Percentiles rank a stretch among this genome's conserved stretches.
These are phyloP conservation scores for Pyrenophora tritici-repentis DNA, from an alignment of 2,329 filamentous ascomycete genomes.

Conservation along the genomic window DNA sequence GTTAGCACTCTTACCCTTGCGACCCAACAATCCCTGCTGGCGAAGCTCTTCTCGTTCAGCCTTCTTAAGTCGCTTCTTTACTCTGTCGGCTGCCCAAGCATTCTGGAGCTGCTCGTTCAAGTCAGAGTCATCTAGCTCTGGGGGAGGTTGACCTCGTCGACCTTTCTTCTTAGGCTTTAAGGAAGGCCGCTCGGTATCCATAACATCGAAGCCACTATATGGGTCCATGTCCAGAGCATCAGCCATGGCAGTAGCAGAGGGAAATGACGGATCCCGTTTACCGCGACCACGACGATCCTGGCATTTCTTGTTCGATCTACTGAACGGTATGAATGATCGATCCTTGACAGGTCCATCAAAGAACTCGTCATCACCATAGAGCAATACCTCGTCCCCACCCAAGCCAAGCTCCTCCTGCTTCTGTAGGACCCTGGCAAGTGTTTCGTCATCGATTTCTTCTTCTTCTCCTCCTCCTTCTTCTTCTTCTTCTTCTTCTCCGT, in stretches of 20 bases:
- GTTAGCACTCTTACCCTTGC: constrained; percentile 51
- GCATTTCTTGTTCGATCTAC: constrained; percentile 35
- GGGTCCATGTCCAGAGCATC: constrained; percentile 64
- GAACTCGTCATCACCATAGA: constrained; percentile 58
- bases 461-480: constrained; percentile 47
- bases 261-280: constrained; percentile 48
- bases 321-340: constrained; percentile 20
- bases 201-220: constrained; percentile 77
- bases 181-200: constrained; percentile 78
- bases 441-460: constrained; percentile 27
- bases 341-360: constrained; percentile 39
- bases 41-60: constrained; percentile 54
- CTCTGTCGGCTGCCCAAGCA: constrained; percentile 52
- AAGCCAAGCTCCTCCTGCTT: constrained; percentile 69
- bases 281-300: constrained; percentile 22
- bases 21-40: constrained; percentile 51
- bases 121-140: constrained; percentile 53
- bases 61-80: constrained; percentile 55
- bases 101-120: constrained; percentile 48
- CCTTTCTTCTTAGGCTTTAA: constrained; percentile 69
- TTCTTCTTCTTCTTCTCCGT: constrained; percentile 48
- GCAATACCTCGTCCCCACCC: constrained; percentile 61
- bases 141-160: constrained; percentile 58
- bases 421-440: constrained; percentile 63
- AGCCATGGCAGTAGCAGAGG: constrained; percentile 61